Evolutionary conservation across 2,329 filamentous ascomycete species (phyloP).

Genomic region (Hypoxylon sp.): DNA sequence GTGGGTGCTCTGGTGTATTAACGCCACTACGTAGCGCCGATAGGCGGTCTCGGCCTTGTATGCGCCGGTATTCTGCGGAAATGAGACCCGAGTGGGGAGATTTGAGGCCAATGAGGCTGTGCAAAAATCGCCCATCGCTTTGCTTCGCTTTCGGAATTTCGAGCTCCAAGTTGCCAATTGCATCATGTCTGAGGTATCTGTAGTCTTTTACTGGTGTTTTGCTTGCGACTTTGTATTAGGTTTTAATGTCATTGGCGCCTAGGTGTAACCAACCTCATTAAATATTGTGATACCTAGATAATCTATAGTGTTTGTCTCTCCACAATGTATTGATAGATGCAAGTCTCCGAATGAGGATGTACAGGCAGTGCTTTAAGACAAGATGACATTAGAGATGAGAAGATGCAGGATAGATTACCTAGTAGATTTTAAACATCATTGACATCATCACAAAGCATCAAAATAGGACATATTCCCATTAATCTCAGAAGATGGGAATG

Average conservation of each 20-base stretch:
- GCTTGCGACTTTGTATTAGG: conserved; percentile 24
- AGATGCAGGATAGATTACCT: background rate
- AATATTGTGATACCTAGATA: background rate
- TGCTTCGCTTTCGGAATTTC: conserved; percentile 17
- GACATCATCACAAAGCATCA: background rate
- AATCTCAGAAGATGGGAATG: background rate
- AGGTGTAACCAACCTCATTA: background rate
- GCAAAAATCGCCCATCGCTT: conserved; percentile 39
- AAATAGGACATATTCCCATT: no score
- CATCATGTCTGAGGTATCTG: conserved; percentile 11
- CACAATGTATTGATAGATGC: background rate
- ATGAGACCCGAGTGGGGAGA: conserved; percentile 28
- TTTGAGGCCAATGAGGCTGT: conserved; percentile 53
- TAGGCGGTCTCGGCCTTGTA: conserved; percentile 27
- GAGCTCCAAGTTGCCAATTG: conserved; percentile 2
- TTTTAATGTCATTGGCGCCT: conserved; percentile 21
- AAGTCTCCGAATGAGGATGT: background rate
- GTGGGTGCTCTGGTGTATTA: conserved; percentile 8
- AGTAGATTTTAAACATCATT: background rate
- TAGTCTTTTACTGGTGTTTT: conserved; percentile 15
- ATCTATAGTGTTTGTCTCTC: background rate
- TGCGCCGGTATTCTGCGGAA: conserved; percentile 20
- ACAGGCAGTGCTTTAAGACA: conserved; percentile 4
- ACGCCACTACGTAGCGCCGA: conserved; percentile 23
- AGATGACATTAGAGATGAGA: background rate